phyloP scores from a whole-genome alignment of 495 filamentous ascomycete genomes.

The Wilcoxina mikolae region DNA sequence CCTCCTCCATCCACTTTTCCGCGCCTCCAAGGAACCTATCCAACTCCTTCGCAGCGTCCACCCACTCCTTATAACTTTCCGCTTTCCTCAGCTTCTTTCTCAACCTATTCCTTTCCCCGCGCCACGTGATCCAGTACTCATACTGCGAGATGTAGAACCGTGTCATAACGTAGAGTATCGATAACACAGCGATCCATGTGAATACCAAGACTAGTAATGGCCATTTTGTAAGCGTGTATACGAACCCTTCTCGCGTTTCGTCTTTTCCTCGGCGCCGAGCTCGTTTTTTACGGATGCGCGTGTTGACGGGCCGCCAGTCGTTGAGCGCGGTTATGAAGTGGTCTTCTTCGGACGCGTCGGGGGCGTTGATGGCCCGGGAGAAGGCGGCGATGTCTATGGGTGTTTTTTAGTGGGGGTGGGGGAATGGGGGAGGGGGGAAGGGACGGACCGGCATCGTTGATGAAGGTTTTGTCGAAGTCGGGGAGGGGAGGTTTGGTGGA shows the following conservation, averaged over 20 bases:
- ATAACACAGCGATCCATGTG: slow-evolving; percentile 57
- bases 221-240: slow-evolving; percentile 82
- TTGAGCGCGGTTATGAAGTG: slow-evolving; percentile 59
- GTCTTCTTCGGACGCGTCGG: slow-evolving; percentile 34
- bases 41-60: slow-evolving; percentile 56
- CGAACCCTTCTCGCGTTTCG: slow-evolving; percentile 84
- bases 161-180: slow-evolving; percentile 59
- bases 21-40: slow-evolving; percentile 75
- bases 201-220: slow-evolving; percentile 66
- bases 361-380: slow-evolving; percentile 41
- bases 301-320: slow-evolving; percentile 69
- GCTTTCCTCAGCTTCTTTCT: slow-evolving; percentile 54
- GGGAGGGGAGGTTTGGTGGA: too few species aligned
- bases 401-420: not conserved
- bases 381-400: slow-evolving; percentile 40
- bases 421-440: too few species aligned
- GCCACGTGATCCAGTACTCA: slow-evolving; percentile 61
- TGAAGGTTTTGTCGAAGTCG: slow-evolving; percentile 6
- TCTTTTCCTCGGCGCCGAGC: slow-evolving; percentile 43
- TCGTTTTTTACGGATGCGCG: slow-evolving; percentile 39
- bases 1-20: slow-evolving; percentile 67
- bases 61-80: slow-evolving; percentile 68
- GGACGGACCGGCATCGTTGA: not conserved
- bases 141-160: slow-evolving; percentile 78
- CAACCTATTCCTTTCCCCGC: slow-evolving; percentile 55